Conservation (phyloP, 1,284 basidiomycete species). For the Ganoderma multipileum region DNA sequence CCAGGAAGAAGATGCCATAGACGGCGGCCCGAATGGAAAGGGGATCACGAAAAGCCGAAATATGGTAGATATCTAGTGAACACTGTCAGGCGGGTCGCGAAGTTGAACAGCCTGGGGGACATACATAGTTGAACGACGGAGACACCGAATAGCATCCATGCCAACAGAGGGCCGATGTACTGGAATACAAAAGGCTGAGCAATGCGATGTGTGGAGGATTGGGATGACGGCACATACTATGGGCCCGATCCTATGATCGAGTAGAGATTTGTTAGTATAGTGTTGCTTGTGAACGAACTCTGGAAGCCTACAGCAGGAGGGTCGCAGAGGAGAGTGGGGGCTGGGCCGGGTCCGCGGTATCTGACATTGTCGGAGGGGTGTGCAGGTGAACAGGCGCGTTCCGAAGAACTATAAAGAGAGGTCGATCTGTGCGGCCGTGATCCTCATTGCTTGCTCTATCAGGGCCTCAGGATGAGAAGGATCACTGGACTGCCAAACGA, state of each 20-base stretch:
- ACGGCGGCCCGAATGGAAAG: not conserved
- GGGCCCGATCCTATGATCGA: not conserved
- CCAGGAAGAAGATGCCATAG: not conserved
- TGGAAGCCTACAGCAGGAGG: not conserved
- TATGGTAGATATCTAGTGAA: not conserved
- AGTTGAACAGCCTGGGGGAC: not conserved
- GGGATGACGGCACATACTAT: not conserved
- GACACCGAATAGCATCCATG: not conserved
- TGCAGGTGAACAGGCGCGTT: not conserved
- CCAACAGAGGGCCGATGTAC: not conserved
- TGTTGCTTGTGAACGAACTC: not conserved
- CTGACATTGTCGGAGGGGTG: not conserved
- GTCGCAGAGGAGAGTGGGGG: not conserved
- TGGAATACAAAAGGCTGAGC: not conserved
- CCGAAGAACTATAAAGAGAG: not conserved
- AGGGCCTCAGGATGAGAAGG: not conserved
- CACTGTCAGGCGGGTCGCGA: not conserved
- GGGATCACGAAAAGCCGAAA: not conserved
- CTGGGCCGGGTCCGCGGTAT: not conserved
- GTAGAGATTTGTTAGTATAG: not conserved
- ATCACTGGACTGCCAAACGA: not conserved
- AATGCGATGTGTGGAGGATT: not conserved
- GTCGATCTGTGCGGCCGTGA: not conserved
- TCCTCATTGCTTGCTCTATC: not conserved
- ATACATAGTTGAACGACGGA: not conserved